These are phyloP conservation scores for Russula dissimulans DNA, from an alignment of 768 basidiomycete species.

Conservation along the genomic window DNA sequence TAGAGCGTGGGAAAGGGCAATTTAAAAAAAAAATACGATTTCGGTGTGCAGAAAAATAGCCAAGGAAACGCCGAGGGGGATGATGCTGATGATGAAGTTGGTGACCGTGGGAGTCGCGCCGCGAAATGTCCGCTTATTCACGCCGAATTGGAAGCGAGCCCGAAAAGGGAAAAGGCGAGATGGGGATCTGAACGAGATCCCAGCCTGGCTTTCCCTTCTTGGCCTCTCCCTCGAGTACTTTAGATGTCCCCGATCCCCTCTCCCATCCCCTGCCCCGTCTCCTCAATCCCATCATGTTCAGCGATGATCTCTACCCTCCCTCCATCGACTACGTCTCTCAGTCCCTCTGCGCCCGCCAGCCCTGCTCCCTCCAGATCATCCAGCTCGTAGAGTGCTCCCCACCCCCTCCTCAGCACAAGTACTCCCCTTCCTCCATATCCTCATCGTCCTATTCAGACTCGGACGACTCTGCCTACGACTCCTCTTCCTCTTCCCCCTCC, in stretches of 20 bases:
- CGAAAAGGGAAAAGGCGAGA: constrained; percentile 8
- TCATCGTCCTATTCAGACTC: constrained; percentile 21
- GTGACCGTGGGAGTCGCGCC: constrained; percentile 12
- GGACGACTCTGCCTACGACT: constrained; percentile 29
- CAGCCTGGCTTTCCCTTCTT: constrained; percentile 17
- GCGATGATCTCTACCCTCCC: constrained; percentile 13
- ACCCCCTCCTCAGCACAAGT: constrained; percentile 21
- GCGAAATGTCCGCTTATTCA: constrained; percentile 24
- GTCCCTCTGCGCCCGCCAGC: constrained; percentile 20
- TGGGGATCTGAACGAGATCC: constrained; percentile 14
- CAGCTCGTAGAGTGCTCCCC: constrained; percentile 21
- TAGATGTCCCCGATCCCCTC: constrained; percentile 15
- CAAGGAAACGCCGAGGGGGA: constrained; percentile 11
- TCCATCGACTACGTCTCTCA: constrained; percentile 12
- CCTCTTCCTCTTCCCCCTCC: constrained; percentile 34
- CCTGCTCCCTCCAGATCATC: constrained; percentile 17
- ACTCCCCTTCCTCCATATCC: constrained; percentile 23
- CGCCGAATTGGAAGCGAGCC: constrained; percentile 10
- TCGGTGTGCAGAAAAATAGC: background rate
- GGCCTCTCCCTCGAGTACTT: constrained; percentile 16
- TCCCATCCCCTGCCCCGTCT: background rate
- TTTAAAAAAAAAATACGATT: background rate
- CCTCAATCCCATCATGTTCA: constrained; percentile 20
- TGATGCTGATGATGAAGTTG: no score
- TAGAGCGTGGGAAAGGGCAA: constrained; percentile 1